Evolutionary conservation across 768 basidiomycete species (phyloP), one percentile per base, ranked within the genome.

Genomic region (Auriscalpium vulgare): DNA sequence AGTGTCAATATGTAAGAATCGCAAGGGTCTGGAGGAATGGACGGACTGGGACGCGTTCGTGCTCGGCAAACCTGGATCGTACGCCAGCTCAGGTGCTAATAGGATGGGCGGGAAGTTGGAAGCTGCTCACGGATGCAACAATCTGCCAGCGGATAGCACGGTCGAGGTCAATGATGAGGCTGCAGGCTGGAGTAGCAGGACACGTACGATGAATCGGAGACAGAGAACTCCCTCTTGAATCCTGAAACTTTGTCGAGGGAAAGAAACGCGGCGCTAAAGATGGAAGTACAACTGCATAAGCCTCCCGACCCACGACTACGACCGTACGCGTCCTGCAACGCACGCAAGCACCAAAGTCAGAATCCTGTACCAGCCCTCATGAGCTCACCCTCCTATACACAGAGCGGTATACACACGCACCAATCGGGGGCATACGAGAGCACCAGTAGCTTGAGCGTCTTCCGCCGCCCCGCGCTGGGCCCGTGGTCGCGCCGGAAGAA

Each of bases 21-120:
- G 5, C 23, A 29, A 17, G n/a, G 29, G 14, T 36, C 10, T 37
- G 48, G 13, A 44, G 37, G 34, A 16, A 14, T 52, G 37, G 50
- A 51, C 81, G 50, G 63, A 88, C 87, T 4, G 89, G 87, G 10
- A 93, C 79, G 54, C 91, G 84, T 68, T 94, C 91, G 49, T 88
- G 81, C 11, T 80, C 72, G 11, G 89, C 80, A 69, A 75, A 87
- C 37, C 88, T 89, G 29, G 4, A 29, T 29, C 29, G 29, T 29
- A 29, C 4, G 29, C 29, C 29, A 29, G 4, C 29, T 29, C 29
- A 29, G 29, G 29, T 29, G 29, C 23, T 29, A 29, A 29, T 29
- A 7, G 29, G 29, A 29, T 29, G 29, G 29, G 29, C 4, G 29
- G 29, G 29, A 29, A 29, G 11, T 13, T 17, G n/a, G 11, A 16